Evolutionary conservation across 768 basidiomycete species (phyloP).

Genomic region (Dioszegia hungarica): DNA sequence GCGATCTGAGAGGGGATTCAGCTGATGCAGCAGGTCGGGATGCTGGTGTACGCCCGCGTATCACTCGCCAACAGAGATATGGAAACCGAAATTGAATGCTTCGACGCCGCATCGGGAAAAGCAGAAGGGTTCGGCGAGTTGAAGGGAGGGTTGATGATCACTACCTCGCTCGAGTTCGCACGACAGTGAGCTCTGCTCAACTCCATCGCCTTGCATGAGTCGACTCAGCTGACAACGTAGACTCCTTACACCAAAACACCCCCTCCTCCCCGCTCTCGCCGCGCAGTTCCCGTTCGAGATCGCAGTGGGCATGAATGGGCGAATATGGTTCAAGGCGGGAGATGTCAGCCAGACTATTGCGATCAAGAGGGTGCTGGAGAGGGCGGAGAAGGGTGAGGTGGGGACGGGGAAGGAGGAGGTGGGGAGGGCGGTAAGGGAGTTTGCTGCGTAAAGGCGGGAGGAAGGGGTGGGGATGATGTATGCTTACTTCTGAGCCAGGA

Average conservation of each 20-base stretch:
- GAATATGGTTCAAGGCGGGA: constrained; percentile 79
- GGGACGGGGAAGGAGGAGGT: constrained; percentile 26
- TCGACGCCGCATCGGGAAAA: constrained; percentile 87
- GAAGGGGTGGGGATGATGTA: not conserved
- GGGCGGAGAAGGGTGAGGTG: constrained; percentile 55
- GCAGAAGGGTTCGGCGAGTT: constrained; percentile 90
- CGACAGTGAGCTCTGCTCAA: constrained; percentile 62
- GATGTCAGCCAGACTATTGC: constrained; percentile 70
- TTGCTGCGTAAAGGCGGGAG: not conserved
- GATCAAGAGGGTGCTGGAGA: constrained; percentile 71
- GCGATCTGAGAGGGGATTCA: not conserved
- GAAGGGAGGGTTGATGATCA: constrained; percentile 76
- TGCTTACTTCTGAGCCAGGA: too few species aligned
- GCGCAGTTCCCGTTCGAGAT: constrained; percentile 76
- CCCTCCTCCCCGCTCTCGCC: constrained; percentile 74
- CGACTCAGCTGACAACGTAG: constrained; percentile 50
- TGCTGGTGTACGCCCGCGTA: constrained; percentile 83
- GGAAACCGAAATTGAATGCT: constrained; percentile 96
- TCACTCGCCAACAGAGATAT: constrained; percentile 93
- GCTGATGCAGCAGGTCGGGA: constrained; percentile 63
- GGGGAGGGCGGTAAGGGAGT: constrained; percentile 19
- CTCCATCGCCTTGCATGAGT: not conserved
- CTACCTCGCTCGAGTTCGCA: constrained; percentile 77
- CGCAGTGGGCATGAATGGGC: constrained; percentile 86
- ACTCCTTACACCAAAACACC: constrained; percentile 73